A percentile compares a stretch with the other conserved stretches of the same genome.
Conservation (phyloP, 1,284 basidiomycete species). For the Psilocybe mexicana region DNA sequence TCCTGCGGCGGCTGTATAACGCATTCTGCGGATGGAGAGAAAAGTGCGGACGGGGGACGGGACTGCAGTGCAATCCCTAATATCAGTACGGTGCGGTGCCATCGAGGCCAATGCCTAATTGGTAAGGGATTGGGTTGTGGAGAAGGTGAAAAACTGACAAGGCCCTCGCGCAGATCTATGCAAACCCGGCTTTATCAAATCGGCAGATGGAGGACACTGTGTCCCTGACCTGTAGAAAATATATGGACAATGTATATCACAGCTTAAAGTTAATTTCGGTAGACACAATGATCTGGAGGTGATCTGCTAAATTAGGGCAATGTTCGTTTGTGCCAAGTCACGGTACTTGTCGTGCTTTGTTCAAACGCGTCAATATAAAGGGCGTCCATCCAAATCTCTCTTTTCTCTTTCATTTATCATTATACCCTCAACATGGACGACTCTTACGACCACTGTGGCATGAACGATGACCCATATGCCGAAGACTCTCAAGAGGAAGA, state of each 20-base stretch:
- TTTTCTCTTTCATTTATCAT: slow-evolving; percentile 1
- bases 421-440: slow-evolving; percentile 14
- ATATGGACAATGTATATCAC: not conserved
- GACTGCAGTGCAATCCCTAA: slow-evolving; percentile 31
- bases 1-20: slow-evolving; percentile 30
- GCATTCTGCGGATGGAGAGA: slow-evolving; percentile 12
- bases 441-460: slow-evolving; percentile 18
- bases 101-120: slow-evolving; percentile 21
- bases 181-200: slow-evolving; percentile 14
- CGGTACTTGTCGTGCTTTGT: slow-evolving; percentile 16
- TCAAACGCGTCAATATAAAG: slow-evolving; percentile 24
- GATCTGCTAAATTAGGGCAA: not conserved
- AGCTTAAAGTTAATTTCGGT: not conserved
- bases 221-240: slow-evolving; percentile 10
- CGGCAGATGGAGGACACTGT: slow-evolving; percentile 13
- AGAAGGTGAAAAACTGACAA: not conserved
- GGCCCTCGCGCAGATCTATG: slow-evolving; percentile 13
- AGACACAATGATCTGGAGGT: not conserved
- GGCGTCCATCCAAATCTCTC: not conserved
- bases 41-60: slow-evolving; percentile 18
- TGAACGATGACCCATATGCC: slow-evolving; percentile 28
- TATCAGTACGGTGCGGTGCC: slow-evolving; percentile 25
- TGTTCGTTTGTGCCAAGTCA: slow-evolving; percentile 12
- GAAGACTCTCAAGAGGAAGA: slow-evolving; percentile 31
- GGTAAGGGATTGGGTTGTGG: slow-evolving; percentile 16